Conservation (phyloP, 805 yeast genomes). For the Metschnikowia lochheadii region DNA sequence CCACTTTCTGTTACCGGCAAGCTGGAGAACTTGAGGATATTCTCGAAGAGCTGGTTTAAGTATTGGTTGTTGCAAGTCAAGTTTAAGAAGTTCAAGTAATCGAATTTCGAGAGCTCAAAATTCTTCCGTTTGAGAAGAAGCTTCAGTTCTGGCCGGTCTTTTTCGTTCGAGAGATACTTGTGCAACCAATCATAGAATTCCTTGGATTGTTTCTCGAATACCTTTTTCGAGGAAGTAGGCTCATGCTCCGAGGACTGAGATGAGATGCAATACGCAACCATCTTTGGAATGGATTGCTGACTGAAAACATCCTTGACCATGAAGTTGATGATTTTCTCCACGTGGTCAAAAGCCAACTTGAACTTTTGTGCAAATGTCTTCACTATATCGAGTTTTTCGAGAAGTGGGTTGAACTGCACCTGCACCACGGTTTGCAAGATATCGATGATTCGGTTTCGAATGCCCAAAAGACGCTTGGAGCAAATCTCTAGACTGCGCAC, state of each 20-base stretch:
- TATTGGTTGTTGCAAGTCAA: conserved; percentile 37
- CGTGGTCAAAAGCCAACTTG: conserved; percentile 27
- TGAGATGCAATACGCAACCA: conserved; percentile 15
- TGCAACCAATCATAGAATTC: conserved; percentile 43
- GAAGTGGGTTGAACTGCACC: conserved; percentile 24
- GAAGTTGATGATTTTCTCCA: conserved; percentile 28
- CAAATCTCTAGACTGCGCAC: conserved; percentile 26
- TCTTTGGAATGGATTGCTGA: conserved; percentile 25
- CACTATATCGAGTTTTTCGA: conserved; percentile 22
- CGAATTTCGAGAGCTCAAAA: conserved; percentile 43
- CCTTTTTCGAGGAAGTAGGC: conserved; percentile 24
- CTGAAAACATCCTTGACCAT: conserved; percentile 29
- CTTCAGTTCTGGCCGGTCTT: conserved; percentile 41
- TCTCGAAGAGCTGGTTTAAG: conserved; percentile 34
- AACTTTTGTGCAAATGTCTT: conserved; percentile 24
- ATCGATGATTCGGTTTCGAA: conserved; percentile 24
- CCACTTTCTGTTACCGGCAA: conserved; percentile 15
- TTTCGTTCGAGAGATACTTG: conserved; percentile 40
- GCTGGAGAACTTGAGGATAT: conserved; percentile 32
- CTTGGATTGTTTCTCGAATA: conserved; percentile 37
- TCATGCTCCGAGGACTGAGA: conserved; percentile 19
- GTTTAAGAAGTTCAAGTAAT: conserved; percentile 42
- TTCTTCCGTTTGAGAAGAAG: conserved; percentile 30
- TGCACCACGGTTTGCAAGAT: conserved; percentile 19
- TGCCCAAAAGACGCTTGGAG: conserved; percentile 18